phyloP scores from a whole-genome alignment of 192 early-diverging fungal genomes.

The Coemansia furcata region DNA sequence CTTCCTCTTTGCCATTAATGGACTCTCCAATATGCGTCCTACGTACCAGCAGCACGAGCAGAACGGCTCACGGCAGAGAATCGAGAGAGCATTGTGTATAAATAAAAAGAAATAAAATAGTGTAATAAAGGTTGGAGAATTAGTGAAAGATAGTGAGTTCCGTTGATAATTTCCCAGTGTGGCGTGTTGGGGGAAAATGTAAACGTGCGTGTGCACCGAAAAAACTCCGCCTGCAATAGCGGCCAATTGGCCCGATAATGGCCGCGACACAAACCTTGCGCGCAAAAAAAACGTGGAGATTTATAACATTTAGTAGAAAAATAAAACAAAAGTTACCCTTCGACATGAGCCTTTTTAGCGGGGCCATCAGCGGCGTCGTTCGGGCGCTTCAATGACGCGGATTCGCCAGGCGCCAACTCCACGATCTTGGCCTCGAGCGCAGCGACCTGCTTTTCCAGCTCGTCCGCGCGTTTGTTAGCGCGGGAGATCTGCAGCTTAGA shows the following conservation, averaged over 20 bases:
- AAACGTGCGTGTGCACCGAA: neutral
- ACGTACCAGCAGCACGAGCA: slow-evolving; percentile 34
- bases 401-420: neutral
- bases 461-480: slow-evolving; percentile 48
- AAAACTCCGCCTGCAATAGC: neutral
- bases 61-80: slow-evolving; percentile 31
- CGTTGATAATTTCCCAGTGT: neutral
- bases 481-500: slow-evolving; percentile 48
- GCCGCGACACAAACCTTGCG: neutral
- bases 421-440: slow-evolving; percentile 27
- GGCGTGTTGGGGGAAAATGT: neutral
- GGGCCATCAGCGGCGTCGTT: slow-evolving; percentile 25
- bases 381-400: slow-evolving; percentile 30
- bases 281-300: neutral
- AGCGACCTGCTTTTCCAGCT: slow-evolving; percentile 40
- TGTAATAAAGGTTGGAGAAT: neutral
- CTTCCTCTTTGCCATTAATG: too few species aligned
- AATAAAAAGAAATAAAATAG: neutral
- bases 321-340: slow-evolving; percentile 1
- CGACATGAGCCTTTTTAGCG: slow-evolving; percentile 45
- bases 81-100: slow-evolving; percentile 29
- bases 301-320: neutral
- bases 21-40: too few species aligned
- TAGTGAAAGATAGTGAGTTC: neutral
- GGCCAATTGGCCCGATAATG: neutral